Evolutionary conservation across 805 yeast species (phyloP).

Genomic region (Wickerhamomyces pijperi): DNA sequence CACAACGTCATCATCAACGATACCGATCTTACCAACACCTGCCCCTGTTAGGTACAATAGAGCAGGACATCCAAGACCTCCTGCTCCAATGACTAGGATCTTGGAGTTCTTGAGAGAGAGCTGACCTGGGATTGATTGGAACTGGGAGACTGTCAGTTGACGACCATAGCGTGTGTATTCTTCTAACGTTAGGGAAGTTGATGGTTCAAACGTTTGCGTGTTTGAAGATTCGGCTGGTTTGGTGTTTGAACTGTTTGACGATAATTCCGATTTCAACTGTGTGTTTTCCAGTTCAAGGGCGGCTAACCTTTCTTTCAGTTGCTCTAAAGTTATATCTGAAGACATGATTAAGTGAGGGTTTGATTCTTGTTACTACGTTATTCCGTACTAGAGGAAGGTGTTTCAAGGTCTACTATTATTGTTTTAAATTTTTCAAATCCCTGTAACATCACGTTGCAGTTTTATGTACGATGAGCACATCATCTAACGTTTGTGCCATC

Average conservation of each 20-base stretch:
- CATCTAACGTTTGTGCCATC: too few species aligned
- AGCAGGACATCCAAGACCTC: conserved; percentile 94
- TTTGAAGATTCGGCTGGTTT: too few species aligned
- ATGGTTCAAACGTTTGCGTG: neutral
- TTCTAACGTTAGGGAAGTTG: conserved; percentile 26
- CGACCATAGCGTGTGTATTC: conserved; percentile 86
- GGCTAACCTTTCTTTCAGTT: neutral
- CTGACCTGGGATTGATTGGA: conserved; percentile 42
- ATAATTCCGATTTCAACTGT: neutral
- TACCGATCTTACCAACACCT: conserved; percentile 78
- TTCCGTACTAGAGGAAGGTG: too few species aligned
- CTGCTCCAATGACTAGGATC: conserved; percentile 85
- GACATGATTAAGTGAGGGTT: too few species aligned
- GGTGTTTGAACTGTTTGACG: neutral
- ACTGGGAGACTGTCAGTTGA: conserved; percentile 83
- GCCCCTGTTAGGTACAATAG: conserved; percentile 75
- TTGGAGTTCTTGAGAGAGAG: conserved; percentile 40
- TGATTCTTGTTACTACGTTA: too few species aligned
- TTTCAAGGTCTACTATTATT: too few species aligned
- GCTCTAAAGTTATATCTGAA: neutral
- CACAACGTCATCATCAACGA: conserved; percentile 79
- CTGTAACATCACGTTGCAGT: too few species aligned
- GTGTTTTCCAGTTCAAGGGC: neutral
- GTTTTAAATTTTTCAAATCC: too few species aligned
- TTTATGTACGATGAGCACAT: too few species aligned